Conservation (phyloP, 352 stramenopile species). For the Plasmopara muralis region DNA sequence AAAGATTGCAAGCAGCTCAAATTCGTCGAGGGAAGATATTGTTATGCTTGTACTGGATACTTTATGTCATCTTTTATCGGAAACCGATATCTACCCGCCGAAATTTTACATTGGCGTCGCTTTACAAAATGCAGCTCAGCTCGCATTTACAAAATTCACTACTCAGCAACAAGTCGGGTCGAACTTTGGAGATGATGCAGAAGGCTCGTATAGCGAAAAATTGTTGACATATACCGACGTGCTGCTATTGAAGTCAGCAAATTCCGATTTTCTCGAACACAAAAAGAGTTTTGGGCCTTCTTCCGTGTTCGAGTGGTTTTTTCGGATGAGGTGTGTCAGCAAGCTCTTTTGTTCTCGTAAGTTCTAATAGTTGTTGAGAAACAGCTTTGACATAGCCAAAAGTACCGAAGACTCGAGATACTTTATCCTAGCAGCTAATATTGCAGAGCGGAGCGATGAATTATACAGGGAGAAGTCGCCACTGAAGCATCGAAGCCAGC, state of each 20-base stretch:
- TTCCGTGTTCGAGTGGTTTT: slow-evolving; percentile 72
- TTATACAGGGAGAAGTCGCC: slow-evolving; percentile 34
- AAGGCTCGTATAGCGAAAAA: slow-evolving; percentile 23
- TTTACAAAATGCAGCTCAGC: slow-evolving; percentile 65
- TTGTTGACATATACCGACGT: slow-evolving; percentile 38
- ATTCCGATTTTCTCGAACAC: neutral
- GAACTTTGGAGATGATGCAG: neutral
- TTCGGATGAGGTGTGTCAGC: slow-evolving; percentile 49
- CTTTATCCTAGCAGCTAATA: slow-evolving; percentile 55
- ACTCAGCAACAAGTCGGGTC: slow-evolving; percentile 4
- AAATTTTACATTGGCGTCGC: slow-evolving; percentile 33
- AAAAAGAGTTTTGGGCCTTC: slow-evolving; percentile 24
- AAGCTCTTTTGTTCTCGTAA: neutral
- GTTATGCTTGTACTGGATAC: slow-evolving; percentile 50
- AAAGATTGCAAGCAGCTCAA: slow-evolving; percentile 30
- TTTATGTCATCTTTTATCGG: slow-evolving; percentile 24
- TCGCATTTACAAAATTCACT: slow-evolving; percentile 34
- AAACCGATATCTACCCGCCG: slow-evolving; percentile 6
- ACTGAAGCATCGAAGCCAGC: slow-evolving; percentile 25
- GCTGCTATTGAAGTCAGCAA: slow-evolving; percentile 30
- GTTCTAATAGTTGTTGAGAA: slow-evolving; percentile 2
- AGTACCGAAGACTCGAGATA: slow-evolving; percentile 36
- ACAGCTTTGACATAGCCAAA: slow-evolving; percentile 68
- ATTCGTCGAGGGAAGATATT: slow-evolving; percentile 26
- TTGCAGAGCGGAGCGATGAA: slow-evolving; percentile 38